Evolutionary conservation across 805 yeast genomes (phyloP).

Genomic region (Saturnispora sekii): DNA sequence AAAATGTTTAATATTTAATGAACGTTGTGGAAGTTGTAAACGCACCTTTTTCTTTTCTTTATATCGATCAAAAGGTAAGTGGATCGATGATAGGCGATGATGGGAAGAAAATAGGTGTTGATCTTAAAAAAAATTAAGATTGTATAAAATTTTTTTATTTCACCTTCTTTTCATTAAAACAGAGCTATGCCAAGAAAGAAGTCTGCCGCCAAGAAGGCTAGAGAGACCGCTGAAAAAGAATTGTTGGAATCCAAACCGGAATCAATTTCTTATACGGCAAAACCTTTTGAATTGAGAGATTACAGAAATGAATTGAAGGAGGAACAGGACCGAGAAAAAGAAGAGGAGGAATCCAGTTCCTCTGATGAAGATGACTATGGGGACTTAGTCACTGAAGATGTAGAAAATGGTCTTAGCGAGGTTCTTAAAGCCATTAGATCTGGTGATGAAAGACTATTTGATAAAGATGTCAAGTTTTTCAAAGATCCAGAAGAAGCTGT

Average conservation of each 20-base stretch:
- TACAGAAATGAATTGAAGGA: constrained; percentile 12
- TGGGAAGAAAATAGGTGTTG: no score
- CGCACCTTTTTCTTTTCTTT: no score
- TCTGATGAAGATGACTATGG: constrained; percentile 92
- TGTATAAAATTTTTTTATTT: background rate
- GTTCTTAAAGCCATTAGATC: constrained; percentile 62
- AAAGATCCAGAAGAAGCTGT: constrained; percentile 51
- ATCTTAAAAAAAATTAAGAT: background rate
- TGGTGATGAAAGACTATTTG: constrained; percentile 56
- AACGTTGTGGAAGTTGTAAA: no score
- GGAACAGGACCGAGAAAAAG: constrained; percentile 19
- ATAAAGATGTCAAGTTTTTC: constrained; percentile 66
- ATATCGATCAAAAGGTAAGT: no score
- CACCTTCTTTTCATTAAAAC: background rate
- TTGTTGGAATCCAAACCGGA: background rate
- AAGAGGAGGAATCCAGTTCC: constrained; percentile 12
- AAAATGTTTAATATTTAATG: no score
- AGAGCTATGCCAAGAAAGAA: constrained; percentile 72
- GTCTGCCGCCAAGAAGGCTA: constrained; percentile 69
- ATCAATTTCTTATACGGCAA: background rate
- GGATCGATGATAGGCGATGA: no score
- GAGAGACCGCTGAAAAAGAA: constrained; percentile 28
- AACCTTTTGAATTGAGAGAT: constrained; percentile 9
- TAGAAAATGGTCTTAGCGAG: constrained; percentile 67
- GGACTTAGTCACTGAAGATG: constrained; percentile 75